These are phyloP conservation scores for Zopfia rhizophila DNA, from an alignment of 2,329 filamentous ascomycete genomes.

Conservation along the genomic window DNA sequence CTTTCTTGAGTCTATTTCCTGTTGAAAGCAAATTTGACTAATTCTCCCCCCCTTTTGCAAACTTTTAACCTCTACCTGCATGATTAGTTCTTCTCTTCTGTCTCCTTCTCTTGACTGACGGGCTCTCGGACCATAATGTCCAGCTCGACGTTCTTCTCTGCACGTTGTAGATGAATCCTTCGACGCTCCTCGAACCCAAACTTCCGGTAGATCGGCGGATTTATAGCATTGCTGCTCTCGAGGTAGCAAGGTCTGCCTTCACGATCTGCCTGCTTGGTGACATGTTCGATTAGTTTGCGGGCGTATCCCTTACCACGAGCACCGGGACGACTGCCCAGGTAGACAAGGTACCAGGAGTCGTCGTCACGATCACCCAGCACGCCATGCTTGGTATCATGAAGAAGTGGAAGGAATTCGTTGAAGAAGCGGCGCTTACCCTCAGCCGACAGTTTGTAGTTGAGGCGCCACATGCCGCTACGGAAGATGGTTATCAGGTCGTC, in stretches of 20 bases:
- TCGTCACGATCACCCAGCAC: slow-evolving; percentile 74
- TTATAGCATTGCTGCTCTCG: slow-evolving; percentile 76
- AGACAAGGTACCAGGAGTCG: slow-evolving; percentile 83
- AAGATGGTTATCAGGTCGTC: slow-evolving; percentile 78
- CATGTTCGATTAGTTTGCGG: slow-evolving; percentile 74
- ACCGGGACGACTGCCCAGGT: slow-evolving; percentile 78
- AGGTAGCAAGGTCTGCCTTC: slow-evolving; percentile 78
- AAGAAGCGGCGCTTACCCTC: slow-evolving; percentile 82
- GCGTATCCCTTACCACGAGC: slow-evolving; percentile 79
- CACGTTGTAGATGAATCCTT: slow-evolving; percentile 71
- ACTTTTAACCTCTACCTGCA: slow-evolving; percentile 6
- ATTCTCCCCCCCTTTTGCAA: neutral
- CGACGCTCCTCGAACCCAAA: slow-evolving; percentile 76
- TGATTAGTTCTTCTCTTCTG: slow-evolving; percentile 7
- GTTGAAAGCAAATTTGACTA: slow-evolving; percentile 17
- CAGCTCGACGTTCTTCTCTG: slow-evolving; percentile 68
- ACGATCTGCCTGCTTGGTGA: slow-evolving; percentile 72
- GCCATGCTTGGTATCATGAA: slow-evolving; percentile 76
- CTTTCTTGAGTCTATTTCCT: slow-evolving; percentile 8
- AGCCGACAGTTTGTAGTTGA: slow-evolving; percentile 76
- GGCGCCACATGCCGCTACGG: slow-evolving; percentile 80
- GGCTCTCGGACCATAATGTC: slow-evolving; percentile 88
- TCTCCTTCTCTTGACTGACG: slow-evolving; percentile 30
- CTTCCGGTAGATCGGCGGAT: slow-evolving; percentile 77
- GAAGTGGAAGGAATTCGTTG: slow-evolving; percentile 77